A percentile compares a stretch with the other conserved stretches of the same genome.
phyloP scores from a whole-genome alignment of 495 filamentous ascomycete species.

The Lophiostoma macrostomum region DNA sequence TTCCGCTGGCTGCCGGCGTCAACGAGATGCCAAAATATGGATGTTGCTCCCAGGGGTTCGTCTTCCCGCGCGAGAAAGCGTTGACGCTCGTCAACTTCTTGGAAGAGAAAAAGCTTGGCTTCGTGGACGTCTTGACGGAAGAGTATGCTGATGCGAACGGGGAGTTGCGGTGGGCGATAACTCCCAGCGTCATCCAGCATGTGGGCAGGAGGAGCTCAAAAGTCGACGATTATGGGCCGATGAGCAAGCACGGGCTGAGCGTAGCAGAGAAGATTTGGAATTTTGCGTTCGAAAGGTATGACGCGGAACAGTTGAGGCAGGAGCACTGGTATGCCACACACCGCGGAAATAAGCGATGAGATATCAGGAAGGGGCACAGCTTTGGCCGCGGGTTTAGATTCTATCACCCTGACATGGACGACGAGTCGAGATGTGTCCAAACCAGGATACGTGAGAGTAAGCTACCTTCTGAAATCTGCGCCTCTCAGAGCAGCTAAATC shows the following conservation, averaged over 20 bases:
- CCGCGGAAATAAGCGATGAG: not conserved
- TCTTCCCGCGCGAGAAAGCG: constrained; percentile 42
- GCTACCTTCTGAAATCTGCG: too few relatives aligned
- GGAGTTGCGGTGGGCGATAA: constrained; percentile 49
- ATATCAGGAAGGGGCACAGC: not conserved
- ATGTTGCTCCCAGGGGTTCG: constrained; percentile 50
- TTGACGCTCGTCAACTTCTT: constrained; percentile 34
- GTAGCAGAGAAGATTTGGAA: constrained; percentile 44
- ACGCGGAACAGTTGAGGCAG: constrained; percentile 16
- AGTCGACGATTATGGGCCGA: constrained; percentile 24
- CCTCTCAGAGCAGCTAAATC: too few relatives aligned
- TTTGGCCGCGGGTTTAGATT: too few relatives aligned
- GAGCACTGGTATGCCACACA: constrained; percentile 20
- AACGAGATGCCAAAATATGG: constrained; percentile 51
- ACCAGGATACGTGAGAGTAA: too few relatives aligned
- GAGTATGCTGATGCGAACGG: constrained; percentile 43
- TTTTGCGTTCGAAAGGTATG: constrained; percentile 43
- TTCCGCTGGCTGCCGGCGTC: constrained; percentile 42
- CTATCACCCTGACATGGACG: too few relatives aligned
- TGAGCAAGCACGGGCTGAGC: constrained; percentile 20
- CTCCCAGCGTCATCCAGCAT: constrained; percentile 53
- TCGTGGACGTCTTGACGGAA: constrained; percentile 50
- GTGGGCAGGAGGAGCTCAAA: constrained; percentile 46
- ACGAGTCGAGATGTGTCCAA: too few relatives aligned
- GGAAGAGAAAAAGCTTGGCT: constrained; percentile 26